Evolutionary conservation across 2,329 filamentous ascomycete species (phyloP).

Genomic region (Lasiodiplodia hormozganensis): DNA sequence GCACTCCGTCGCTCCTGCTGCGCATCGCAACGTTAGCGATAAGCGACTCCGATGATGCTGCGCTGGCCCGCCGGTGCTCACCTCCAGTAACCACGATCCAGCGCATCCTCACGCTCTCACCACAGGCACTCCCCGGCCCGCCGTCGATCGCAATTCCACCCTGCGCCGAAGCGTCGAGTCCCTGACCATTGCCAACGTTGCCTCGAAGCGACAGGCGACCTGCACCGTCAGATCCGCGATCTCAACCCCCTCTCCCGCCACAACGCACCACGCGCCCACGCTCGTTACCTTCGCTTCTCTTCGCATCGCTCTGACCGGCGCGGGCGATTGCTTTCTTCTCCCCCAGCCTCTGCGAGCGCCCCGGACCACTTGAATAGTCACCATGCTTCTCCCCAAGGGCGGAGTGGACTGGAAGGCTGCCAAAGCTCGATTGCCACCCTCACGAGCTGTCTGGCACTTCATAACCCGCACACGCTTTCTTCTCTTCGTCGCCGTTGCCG

Average conservation of each 20-base stretch:
- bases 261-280: conserved; percentile 27
- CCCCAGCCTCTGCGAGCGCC: conserved; percentile 24
- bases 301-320: conserved; percentile 32
- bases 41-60: conserved; percentile 12
- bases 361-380: conserved; percentile 27
- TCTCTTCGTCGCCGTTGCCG: conserved; percentile 72
- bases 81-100: conserved; percentile 14
- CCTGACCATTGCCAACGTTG: conserved; percentile 23
- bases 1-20: conserved; percentile 15
- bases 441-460: conserved; percentile 67
- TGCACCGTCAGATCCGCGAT: conserved; percentile 17
- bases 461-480: conserved; percentile 81
- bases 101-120: background rate
- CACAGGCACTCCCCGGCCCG: background rate
- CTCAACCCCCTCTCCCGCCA: conserved; percentile 14
- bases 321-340: conserved; percentile 32
- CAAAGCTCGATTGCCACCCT: conserved; percentile 77
- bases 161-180: background rate
- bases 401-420: conserved; percentile 93
- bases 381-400: conserved; percentile 89
- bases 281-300: conserved; percentile 28
- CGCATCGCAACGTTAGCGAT: conserved; percentile 20
- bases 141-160: conserved; percentile 21
- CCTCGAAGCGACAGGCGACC: conserved; percentile 5
- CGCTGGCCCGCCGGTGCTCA: conserved; percentile 24